Conservation (phyloP, 164 flowering plant species). For the Platanus orientalis region DNA sequence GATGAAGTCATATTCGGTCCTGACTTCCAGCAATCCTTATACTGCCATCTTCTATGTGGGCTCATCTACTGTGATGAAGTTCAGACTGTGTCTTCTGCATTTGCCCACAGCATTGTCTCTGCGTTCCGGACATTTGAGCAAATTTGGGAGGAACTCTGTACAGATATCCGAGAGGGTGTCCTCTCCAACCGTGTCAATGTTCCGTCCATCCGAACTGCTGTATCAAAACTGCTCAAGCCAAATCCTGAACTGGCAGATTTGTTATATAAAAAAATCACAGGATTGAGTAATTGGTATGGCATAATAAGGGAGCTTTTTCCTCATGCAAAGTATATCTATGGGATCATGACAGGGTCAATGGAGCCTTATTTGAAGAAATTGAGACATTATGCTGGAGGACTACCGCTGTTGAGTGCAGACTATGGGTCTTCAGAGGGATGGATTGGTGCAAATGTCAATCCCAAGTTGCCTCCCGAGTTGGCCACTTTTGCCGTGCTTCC, state of each 20-base stretch:
- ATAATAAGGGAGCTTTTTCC: slow-evolving; percentile 80
- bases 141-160: slow-evolving; percentile 76
- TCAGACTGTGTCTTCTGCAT: slow-evolving; percentile 63
- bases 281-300: slow-evolving; percentile 83
- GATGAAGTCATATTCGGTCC: slow-evolving; percentile 90
- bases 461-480: slow-evolving; percentile 63
- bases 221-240: slow-evolving; percentile 67
- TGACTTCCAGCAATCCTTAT: slow-evolving; percentile 50
- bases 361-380: slow-evolving; percentile 75
- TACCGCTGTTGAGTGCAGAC: slow-evolving; percentile 74
- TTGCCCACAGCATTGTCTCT: slow-evolving; percentile 78
- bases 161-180: slow-evolving; percentile 57
- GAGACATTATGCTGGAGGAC: slow-evolving; percentile 85
- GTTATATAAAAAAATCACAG: slow-evolving; percentile 44
- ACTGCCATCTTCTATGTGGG: slow-evolving; percentile 90
- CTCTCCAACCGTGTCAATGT: slow-evolving; percentile 47
- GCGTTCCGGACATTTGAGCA: slow-evolving; percentile 75
- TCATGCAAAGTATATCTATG: slow-evolving; percentile 71
- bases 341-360: slow-evolving; percentile 99
- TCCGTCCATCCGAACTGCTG: slow-evolving; percentile 60
- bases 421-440: slow-evolving; percentile 99
- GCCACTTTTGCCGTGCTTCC: slow-evolving; percentile 83
- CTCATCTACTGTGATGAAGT: slow-evolving; percentile 64
- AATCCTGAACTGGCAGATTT: slow-evolving; percentile 67
- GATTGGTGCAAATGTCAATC: slow-evolving; percentile 87